Evolutionary conservation across 148 eudicot genomes (phyloP), one percentile per base, ranked within the genome.

Genomic region (Chenopodium quinoa): DNA sequence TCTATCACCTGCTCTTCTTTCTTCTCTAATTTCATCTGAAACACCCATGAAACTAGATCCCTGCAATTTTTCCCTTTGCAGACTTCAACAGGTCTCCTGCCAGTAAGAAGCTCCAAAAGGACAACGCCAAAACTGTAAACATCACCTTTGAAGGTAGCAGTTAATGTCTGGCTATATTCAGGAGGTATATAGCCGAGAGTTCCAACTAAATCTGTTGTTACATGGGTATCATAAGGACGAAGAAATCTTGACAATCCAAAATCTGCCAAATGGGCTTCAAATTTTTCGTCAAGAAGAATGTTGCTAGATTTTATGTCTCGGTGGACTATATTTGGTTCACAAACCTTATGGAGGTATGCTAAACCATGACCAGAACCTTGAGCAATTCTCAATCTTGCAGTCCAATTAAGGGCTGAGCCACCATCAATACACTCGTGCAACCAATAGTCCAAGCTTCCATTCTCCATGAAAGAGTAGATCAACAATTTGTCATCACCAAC

Each of bases 111-210:
- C 87, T 95, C 99, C 40, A 95, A 83, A 77, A 95, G 90, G 56
- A 95, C 99, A 16, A 95, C 95, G 3, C 99, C 99, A 67, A 95
- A 95, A 80, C 99, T 95, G 73, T 93, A 95, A 3, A 95, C 97
- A 79, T 95, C 99, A 7, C 99, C 99, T 76, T 93, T 93, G 81
- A 95, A 92, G 58, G 97, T 93, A n/a, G 99, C 99, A 17, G 91
- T 87, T 79, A 95, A 76, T 34, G 94, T 90, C 80, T 95, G 99
- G 75, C 97, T 88, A 50, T 95, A 95, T 69, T 95, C 99, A 1
- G 99, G 99, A 67, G 99, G 99, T 69, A 95, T 95, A 79, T 95
- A 95, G 29, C 99, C 99, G 27, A 95, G 79, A 17, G 99, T 95
- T 10, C 99, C 99, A 19, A 93, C 97, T 86, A 95, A 87, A 84